Percentiles rank a stretch among this genome's conserved stretches.
phyloP scores from a whole-genome alignment of 768 basidiomycete genomes.

The Podaxis mareebaensis region DNA sequence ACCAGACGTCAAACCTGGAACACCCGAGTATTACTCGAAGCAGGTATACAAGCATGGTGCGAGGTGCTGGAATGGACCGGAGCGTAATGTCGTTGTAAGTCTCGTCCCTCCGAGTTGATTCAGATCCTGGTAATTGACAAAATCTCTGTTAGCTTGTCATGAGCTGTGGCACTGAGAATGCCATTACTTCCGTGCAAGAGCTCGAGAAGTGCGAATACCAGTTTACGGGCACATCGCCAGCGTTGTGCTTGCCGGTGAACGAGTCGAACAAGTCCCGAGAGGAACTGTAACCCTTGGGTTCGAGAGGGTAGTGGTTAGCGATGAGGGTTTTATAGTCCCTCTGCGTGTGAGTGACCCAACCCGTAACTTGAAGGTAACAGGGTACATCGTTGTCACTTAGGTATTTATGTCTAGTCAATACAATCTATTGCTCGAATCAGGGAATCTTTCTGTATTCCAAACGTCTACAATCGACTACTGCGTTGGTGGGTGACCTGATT shows the following conservation, averaged over 20 bases:
- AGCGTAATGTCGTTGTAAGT: slow-evolving; percentile 77
- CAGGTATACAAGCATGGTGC: slow-evolving; percentile 85
- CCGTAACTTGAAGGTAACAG: too few relatives aligned
- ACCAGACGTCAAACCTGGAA: slow-evolving; percentile 54
- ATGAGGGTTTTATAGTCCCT: not conserved
- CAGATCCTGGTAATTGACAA: slow-evolving; percentile 13
- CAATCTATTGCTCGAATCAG: too few relatives aligned
- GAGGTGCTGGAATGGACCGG: slow-evolving; percentile 96
- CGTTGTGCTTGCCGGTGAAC: slow-evolving; percentile 68
- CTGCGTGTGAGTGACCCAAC: too few relatives aligned
- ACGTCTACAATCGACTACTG: too few relatives aligned
- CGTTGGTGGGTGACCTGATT: too few relatives aligned
- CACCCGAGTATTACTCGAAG: slow-evolving; percentile 74
- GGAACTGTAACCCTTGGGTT: slow-evolving; percentile 34
- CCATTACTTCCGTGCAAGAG: slow-evolving; percentile 75
- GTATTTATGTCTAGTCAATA: too few relatives aligned
- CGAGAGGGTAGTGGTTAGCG: too few relatives aligned
- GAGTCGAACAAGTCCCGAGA: slow-evolving; percentile 39
- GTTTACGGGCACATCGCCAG: slow-evolving; percentile 82
- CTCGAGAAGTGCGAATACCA: slow-evolving; percentile 97
- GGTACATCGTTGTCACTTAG: too few relatives aligned
- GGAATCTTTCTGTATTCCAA: too few relatives aligned
- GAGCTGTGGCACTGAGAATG: slow-evolving; percentile 85
- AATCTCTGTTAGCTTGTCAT: slow-evolving; percentile 60
- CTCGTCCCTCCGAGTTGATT: not conserved